Percentiles rank a stretch among this genome's conserved stretches.
These are phyloP conservation scores for Paraconiothyrium sp. DNA, from an alignment of 2,329 filamentous ascomycete species.

Conservation along the genomic window DNA sequence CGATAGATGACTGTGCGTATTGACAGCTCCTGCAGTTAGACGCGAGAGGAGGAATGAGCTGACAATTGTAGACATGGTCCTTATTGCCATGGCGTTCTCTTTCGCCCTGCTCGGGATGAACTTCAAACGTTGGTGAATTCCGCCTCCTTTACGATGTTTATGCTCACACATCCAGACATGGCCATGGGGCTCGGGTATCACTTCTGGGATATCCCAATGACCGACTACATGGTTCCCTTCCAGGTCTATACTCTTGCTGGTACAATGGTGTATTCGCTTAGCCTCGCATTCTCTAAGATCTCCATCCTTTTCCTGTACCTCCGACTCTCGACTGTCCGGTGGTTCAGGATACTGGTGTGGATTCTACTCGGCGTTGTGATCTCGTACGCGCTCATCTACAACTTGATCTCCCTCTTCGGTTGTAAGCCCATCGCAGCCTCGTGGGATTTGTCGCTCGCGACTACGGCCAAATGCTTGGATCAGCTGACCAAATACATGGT, in stretches of 20 bases:
- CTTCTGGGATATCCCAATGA: conserved; percentile 18
- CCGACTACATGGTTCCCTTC: conserved; percentile 12
- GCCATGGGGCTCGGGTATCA: conserved; percentile 19
- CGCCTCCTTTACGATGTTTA: too few relatives aligned
- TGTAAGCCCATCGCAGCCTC: conserved; percentile 17
- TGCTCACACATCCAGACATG: conserved; percentile 13
- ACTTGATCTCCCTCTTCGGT: conserved; percentile 17
- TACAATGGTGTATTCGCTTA: conserved; percentile 18
- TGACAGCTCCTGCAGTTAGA: not conserved
- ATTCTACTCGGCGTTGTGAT: conserved; percentile 13
- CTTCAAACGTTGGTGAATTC: conserved; percentile 5
- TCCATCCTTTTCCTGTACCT: conserved; percentile 20
- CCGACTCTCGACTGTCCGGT: conserved; percentile 16
- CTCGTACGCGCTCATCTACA: conserved; percentile 16
- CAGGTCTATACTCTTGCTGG: conserved; percentile 13
- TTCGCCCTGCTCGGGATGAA: conserved; percentile 9
- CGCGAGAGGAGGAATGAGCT: not conserved
- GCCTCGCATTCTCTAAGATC: conserved; percentile 21
- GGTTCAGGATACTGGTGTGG: conserved; percentile 18
- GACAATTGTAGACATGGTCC: conserved; percentile 11
- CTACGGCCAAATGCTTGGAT: conserved; percentile 17
- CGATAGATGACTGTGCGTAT: conserved; percentile 16
- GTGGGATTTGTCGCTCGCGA: conserved; percentile 12
- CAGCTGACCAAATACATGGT: conserved; percentile 19
- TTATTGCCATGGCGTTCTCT: conserved; percentile 8